These are phyloP conservation scores for Cubamyces sp. DNA, from an alignment of 768 basidiomycete genomes.

Conservation along the genomic window DNA sequence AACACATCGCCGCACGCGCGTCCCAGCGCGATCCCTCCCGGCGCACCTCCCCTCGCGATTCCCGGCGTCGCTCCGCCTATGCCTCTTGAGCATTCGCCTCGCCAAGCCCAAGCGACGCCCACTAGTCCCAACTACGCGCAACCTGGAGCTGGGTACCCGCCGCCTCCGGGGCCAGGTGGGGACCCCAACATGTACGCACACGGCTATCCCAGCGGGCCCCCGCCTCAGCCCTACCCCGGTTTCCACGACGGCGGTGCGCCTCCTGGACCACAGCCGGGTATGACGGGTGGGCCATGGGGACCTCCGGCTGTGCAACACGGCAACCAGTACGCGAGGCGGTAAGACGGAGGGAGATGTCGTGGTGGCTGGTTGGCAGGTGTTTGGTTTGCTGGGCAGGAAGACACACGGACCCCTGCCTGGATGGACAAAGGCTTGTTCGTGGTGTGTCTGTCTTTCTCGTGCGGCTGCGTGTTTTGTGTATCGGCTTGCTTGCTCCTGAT, in stretches of 20 bases:
- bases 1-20: conserved; percentile 32
- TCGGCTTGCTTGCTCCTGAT: conserved; percentile 9
- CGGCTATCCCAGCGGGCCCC: conserved; percentile 17
- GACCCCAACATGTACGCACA: conserved; percentile 28
- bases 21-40: conserved; percentile 25
- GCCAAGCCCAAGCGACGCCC: conserved; percentile 25
- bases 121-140: conserved; percentile 28
- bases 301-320: conserved; percentile 34
- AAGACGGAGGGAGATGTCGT: conserved; percentile 6
- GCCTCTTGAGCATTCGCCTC: conserved; percentile 28
- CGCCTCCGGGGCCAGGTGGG: conserved; percentile 17
- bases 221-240: conserved; percentile 14
- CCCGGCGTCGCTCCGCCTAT: conserved; percentile 27
- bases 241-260: conserved; percentile 26
- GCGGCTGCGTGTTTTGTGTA: conserved; percentile 13
- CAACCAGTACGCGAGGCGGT: conserved; percentile 34
- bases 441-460: conserved; percentile 8
- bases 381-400: conserved; percentile 20
- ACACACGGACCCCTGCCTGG: conserved; percentile 26
- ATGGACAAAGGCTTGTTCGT: conserved; percentile 25
- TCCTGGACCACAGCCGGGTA: conserved; percentile 17
- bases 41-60: conserved; percentile 26
- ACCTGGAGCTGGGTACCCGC: conserved; percentile 16
- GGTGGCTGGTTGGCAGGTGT: conserved; percentile 1
- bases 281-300: conserved; percentile 29